Evolutionary conservation across 352 stramenopile species (phyloP), one percentile per base, ranked within the genome.

Genomic region (Phytopythium ostracodes): DNA sequence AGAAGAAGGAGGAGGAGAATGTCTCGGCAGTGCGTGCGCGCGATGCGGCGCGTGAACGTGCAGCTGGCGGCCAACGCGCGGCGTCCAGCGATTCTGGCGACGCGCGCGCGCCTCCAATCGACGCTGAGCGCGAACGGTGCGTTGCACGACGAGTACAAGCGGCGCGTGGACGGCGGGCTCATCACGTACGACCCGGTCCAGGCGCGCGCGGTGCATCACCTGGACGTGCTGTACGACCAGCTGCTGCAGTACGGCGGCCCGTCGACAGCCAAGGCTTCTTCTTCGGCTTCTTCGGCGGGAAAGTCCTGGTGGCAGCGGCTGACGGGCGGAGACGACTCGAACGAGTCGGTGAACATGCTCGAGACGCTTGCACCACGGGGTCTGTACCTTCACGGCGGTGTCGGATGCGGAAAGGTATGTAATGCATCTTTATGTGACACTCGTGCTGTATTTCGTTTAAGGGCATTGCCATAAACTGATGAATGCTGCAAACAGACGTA

Each of bases 331-430:
- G 53, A 70, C 1, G 33, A 70, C 12, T 31, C 20, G 14, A 27
- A 38, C 11, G 63, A 69, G 27, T 29, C 60, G 22, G 14, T 2
- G 10, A 24, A 50, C 14, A 11, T 52, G 33, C 40, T 49, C 15
- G 49, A 57, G 11, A 43, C 42, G 25, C 46, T 65, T 24, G 73
- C 88, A n/a, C 96, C 96, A 0, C 91, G 94, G 64, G 96, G 97
- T 25, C 67, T 99, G 20, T 99, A 99, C 75, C 70, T 99, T n/a
- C 88, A 98, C 63, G 97, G 97, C 18, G 79, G 89, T 14, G 96
- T 99, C 20, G 97, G 97, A 14, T 97, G 88, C 35, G 97, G 97
- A 33, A 99, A 94, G 75, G 77, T 84, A 59, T 22, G 56, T 33
- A 33, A 2, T n/a, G n/a, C n/a, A n/a, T 25, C 2, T 63, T 1